Evolutionary conservation across 805 yeast genomes (phyloP), one percentile per base, ranked within the genome.

Genomic region (Priceomyces medius): DNA sequence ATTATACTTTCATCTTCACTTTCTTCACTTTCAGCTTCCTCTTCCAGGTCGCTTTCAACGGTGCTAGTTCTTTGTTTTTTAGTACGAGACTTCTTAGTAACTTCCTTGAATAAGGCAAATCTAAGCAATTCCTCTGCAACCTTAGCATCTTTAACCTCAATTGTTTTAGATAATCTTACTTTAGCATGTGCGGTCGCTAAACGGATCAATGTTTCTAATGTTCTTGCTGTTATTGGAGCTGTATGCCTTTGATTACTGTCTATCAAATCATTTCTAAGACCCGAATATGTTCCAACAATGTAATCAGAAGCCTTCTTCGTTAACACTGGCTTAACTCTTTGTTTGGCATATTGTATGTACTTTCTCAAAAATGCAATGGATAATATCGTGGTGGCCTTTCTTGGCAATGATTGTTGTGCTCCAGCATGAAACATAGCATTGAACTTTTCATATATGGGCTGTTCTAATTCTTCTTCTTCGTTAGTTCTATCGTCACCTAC

Each of bases 141-240:
- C 48, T 73, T 66, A 2, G 97, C 96, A 63, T 93, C 99, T 48
- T 74, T 74, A 16, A 76, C 74, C 23, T 83, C 88, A 13, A 93
- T 84, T 1, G 78, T 74, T 51, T 77, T 79, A 17, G 95, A 85
- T 43, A 93, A 71, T 52, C 98, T 77, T n/a, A 91, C 87, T 62
- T 93, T 91, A 8, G 98, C 98, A 64, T 93, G 98, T 0, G 99
- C 98, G 1, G 97, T 87, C 0, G 97, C 75, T 45, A 91, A 71
- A 73, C 99, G 95, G 61, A 91, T 91, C 50, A 91, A 73, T 0
- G 99, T 91, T 65, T 91, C 99, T 52, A 91, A 73, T 3, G 98
- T 93, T 81, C 99, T 86, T n/a, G 98, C 96, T 2, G 99, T 91
- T 50, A 91, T 87, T 27, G 99, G 98, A 1, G 96, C 84, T 0